Percentiles rank a stretch among this genome's conserved stretches.
Conservation (phyloP, 148 eudicot species). For the Chenopodium album region DNA sequence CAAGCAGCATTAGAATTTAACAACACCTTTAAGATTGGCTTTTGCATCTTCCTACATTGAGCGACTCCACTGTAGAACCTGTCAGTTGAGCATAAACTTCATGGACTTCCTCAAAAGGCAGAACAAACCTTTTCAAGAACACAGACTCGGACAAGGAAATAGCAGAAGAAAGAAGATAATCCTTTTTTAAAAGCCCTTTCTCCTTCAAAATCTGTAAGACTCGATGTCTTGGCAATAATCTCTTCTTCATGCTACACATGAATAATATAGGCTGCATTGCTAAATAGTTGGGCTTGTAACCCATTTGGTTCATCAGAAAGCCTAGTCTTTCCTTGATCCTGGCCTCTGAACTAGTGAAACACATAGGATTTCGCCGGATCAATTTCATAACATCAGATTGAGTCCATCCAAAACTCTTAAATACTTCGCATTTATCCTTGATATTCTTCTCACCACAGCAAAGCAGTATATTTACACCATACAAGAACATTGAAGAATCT, state of each 20-base stretch:
- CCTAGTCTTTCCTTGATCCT: slow-evolving; percentile 22
- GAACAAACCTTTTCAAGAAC: slow-evolving; percentile 26
- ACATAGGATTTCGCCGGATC: slow-evolving; percentile 20
- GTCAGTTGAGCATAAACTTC: slow-evolving; percentile 3
- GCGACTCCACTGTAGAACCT: not conserved
- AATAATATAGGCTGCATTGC: slow-evolving; percentile 1
- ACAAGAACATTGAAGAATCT: slow-evolving; percentile 29
- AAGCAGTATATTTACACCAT: slow-evolving; percentile 15
- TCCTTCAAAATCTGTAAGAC: slow-evolving; percentile 27
- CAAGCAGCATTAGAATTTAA: not conserved
- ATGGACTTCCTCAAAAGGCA: slow-evolving; percentile 23
- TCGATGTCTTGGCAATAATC: slow-evolving; percentile 33
- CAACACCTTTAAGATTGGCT: not conserved
- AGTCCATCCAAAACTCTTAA: slow-evolving; percentile 38
- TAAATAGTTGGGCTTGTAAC: slow-evolving; percentile 30
- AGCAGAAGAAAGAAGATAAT: slow-evolving; percentile 9
- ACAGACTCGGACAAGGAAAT: not conserved
- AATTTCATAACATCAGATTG: slow-evolving; percentile 22
- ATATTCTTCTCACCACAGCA: not conserved
- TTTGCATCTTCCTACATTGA: not conserved
- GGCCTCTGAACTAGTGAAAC: slow-evolving; percentile 20
- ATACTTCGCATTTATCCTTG: slow-evolving; percentile 22
- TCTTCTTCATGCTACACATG: slow-evolving; percentile 29
- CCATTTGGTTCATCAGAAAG: slow-evolving; percentile 34
- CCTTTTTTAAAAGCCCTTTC: slow-evolving; percentile 27